Evolutionary conservation across 73 alveolate genomes (phyloP), one percentile per base, ranked within the genome.

Genomic region (Chromera velia): DNA sequence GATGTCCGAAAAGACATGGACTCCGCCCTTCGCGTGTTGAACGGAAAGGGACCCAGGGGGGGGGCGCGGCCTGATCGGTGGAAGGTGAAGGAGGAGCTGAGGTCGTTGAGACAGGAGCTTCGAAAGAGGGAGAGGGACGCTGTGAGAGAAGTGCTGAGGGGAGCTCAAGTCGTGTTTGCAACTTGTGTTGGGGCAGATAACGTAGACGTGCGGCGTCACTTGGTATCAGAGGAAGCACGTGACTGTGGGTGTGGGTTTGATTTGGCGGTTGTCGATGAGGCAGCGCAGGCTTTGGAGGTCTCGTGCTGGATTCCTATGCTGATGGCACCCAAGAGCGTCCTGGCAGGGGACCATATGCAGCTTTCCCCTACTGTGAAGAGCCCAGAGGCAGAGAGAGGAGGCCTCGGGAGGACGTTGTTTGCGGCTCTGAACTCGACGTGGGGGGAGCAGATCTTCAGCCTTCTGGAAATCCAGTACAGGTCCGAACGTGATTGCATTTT

Each of bases 251-350:
- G n/a, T n/a, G 91, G 91, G 30, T 93, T 96, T 90, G 99, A 94
- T 83, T 75, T 93, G 82, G 92, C 91, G 48, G 92, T 94, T 0
- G 94, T 96, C 32, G 99, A 96, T 87, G 99, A 96, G 85, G 96
- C 98, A 76, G 99, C 98, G 46, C 94, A 96, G 81, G 97, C 98
- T 9, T 85, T 94, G 22, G 99, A 96, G 81, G 89, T 94, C 10
- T 82, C 93, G 49, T 94, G 98, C 76, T 94, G 98, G 98, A 90
- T 96, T n/a, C 97, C 99, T 33, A 87, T 96, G 30, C 88, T 90
- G 75, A 80, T 82, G 76, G 98, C 97, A 26, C 93, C 88, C 71
- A 96, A 93, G 92, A 87, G 88, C 67, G 93, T 96, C 33, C 85
- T 96, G 76, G 99, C 99, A 1, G 55, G 55, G 22, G 99, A 96